Conservation (phyloP, 192 early-diverging fungal species). For the Phycomyces nitens region DNA sequence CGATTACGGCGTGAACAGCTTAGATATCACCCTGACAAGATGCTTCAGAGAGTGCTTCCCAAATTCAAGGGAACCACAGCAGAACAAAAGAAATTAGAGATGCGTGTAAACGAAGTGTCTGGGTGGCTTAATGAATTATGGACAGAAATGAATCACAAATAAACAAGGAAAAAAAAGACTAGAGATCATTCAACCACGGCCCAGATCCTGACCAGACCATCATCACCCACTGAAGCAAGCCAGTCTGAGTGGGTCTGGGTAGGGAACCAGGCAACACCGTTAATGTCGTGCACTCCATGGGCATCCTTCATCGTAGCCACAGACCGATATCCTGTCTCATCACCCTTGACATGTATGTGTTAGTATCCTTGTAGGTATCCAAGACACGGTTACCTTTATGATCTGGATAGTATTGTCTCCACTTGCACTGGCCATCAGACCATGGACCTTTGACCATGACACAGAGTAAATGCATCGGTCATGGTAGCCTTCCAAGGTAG, state of each 20-base stretch:
- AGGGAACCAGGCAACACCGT: slow-evolving; percentile 86
- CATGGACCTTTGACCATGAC: slow-evolving; percentile 79
- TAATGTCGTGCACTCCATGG: slow-evolving; percentile 87
- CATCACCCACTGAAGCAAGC: slow-evolving; percentile 90
- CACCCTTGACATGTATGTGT: neutral
- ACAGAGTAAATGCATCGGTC: slow-evolving; percentile 88
- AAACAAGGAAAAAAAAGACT: neutral
- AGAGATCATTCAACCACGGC: slow-evolving; percentile 30
- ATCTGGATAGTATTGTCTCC: slow-evolving; percentile 81
- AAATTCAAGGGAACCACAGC: slow-evolving; percentile 13
- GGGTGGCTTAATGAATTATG: slow-evolving; percentile 34
- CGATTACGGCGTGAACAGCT: slow-evolving; percentile 29
- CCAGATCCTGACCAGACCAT: slow-evolving; percentile 86
- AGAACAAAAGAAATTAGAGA: slow-evolving; percentile 22
- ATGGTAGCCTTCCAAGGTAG: slow-evolving; percentile 68
- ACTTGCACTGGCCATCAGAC: slow-evolving; percentile 71
- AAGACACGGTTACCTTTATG: slow-evolving; percentile 46
- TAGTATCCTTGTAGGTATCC: too few relatives aligned
- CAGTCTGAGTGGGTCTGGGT: slow-evolving; percentile 55
- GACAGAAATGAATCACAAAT: slow-evolving; percentile 12
- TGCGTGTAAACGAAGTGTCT: slow-evolving; percentile 28
- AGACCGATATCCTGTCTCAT: slow-evolving; percentile 31
- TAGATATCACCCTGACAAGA: slow-evolving; percentile 36
- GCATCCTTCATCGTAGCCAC: slow-evolving; percentile 52
- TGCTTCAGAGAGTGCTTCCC: slow-evolving; percentile 15